Percentiles rank a stretch among this genome's conserved stretches.
phyloP scores from a whole-genome alignment of 2,329 filamentous ascomycete genomes.

The Cadophora sp. region DNA sequence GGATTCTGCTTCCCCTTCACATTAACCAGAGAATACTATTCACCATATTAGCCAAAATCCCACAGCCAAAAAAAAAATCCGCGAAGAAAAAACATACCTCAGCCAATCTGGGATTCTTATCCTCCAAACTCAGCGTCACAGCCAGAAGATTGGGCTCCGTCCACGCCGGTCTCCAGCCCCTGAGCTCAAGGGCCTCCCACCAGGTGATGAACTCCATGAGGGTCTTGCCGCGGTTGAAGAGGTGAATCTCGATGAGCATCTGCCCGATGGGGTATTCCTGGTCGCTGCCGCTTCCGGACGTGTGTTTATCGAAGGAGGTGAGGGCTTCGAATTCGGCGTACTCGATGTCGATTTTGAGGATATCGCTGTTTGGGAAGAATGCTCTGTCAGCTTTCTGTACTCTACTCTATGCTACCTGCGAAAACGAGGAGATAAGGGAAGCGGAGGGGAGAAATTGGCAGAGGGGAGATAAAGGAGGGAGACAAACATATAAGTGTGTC shows the following conservation, averaged over 20 bases:
- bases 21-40: constrained; percentile 21
- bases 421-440: constrained; percentile 21
- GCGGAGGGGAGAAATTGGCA: not conserved
- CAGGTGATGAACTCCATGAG: constrained; percentile 38
- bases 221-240: constrained; percentile 35
- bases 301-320: constrained; percentile 38
- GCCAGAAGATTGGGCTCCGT: constrained; percentile 42
- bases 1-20: constrained; percentile 8
- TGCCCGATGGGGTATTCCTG: constrained; percentile 41
- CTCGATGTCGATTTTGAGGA: constrained; percentile 51
- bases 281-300: constrained; percentile 29
- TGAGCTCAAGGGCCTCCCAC: constrained; percentile 42
- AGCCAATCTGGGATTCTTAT: constrained; percentile 34
- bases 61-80: no score
- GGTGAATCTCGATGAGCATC: constrained; percentile 41
- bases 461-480: no score
- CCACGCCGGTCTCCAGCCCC: constrained; percentile 40
- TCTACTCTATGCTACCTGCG: constrained; percentile 18
- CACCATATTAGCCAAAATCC: not conserved
- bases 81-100: constrained; percentile 22
- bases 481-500: constrained; percentile 45
- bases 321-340: constrained; percentile 47
- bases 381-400: constrained; percentile 40
- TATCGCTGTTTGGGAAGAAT: constrained; percentile 44
- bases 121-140: constrained; percentile 38